Evolutionary conservation across 2,329 filamentous ascomycete species (phyloP), one percentile per base, ranked within the genome.

Genomic region (Monilinia fructicola): DNA sequence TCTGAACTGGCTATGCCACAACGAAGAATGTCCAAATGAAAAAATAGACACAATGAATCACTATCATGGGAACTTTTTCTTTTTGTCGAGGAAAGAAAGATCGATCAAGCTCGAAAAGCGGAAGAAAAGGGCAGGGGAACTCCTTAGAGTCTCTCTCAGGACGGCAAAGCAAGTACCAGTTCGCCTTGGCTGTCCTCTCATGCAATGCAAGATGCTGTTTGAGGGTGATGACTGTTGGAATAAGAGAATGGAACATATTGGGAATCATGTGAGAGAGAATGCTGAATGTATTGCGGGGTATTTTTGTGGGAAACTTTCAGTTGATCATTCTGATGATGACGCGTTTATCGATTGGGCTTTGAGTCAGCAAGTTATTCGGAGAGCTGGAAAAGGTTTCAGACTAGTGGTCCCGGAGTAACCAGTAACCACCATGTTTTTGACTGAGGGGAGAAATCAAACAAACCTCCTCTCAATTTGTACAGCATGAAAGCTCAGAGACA

Each of bases 201-300:
- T n/a, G 3, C 5, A 23, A 9, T 48, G 58, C 26, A 23, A 50
- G 16, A 21, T 12, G 9, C 21, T 35, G 12, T 61, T 61, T 18
- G 28, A 35, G 28, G 46, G 44, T 11, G n/a, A 23, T 5, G 6
- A 46, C 18, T 61, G 58, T 38, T 61, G 58, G 58, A 23, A 26
- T 50, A 26, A 23, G 12, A 61, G 58, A 18, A 35, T 50, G 44
- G 58, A 50, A 50, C 44, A 61, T 40, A 50, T 48, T 48, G 38
- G 14, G 9, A 38, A n/a, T 6, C 58, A 61, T 61, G 5, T 35
- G 14, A 52, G 48, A n/a, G 42, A 50, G 9, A 21, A 61, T 61
- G 58, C 28, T 46, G 42, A 48, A 35, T 31, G 18, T 16, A 31
- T 61, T 35, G 42, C 16, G 11, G 46, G 26, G n/a, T 50, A 61